phyloP scores from a whole-genome alignment of 2,329 filamentous ascomycete species.

The Pseudogymnoascus sp. region DNA sequence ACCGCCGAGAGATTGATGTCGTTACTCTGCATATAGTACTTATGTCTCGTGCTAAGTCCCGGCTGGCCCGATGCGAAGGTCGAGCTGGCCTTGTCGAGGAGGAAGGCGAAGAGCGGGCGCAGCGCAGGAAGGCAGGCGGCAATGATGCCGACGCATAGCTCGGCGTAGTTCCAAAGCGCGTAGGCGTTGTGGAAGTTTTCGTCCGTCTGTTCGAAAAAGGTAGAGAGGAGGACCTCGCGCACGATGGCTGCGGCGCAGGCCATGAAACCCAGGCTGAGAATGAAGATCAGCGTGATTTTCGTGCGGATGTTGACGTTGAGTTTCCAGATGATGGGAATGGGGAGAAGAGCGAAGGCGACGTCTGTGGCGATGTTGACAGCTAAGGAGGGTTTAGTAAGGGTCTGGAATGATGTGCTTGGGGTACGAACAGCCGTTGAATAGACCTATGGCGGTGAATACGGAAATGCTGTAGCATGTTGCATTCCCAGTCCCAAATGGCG shows the following conservation, averaged over 20 bases:
- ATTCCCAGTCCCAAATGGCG: constrained; percentile 9
- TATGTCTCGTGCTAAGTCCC: constrained; percentile 14
- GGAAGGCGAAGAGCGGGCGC: constrained; percentile 32
- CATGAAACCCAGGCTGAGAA: constrained; percentile 23
- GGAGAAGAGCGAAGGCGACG: constrained; percentile 32
- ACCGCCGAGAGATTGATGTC: constrained; percentile 17
- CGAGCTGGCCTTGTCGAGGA: constrained; percentile 24
- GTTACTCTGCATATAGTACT: constrained; percentile 22
- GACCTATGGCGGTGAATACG: constrained; percentile 37
- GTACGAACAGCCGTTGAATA: constrained; percentile 38
- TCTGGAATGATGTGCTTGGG: not conserved
- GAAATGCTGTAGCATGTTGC: constrained; percentile 37
- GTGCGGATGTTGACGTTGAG: constrained; percentile 37
- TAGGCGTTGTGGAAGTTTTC: constrained; percentile 29
- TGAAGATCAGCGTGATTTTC: constrained; percentile 30
- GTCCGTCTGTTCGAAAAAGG: constrained; percentile 30
- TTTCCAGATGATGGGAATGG: constrained; percentile 36
- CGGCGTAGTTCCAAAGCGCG: constrained; percentile 39
- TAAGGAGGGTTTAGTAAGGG: constrained; percentile 5
- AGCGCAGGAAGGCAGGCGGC: constrained; percentile 38
- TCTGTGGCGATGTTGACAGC: constrained; percentile 24
- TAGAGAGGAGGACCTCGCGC: constrained; percentile 34
- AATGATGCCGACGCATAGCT: constrained; percentile 38
- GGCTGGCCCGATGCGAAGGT: constrained; percentile 9
- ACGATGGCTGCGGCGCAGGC: constrained; percentile 37